These are phyloP conservation scores for Chrysosporium queenslandicum DNA, from an alignment of 2,329 filamentous ascomycete species.

Conservation along the genomic window DNA sequence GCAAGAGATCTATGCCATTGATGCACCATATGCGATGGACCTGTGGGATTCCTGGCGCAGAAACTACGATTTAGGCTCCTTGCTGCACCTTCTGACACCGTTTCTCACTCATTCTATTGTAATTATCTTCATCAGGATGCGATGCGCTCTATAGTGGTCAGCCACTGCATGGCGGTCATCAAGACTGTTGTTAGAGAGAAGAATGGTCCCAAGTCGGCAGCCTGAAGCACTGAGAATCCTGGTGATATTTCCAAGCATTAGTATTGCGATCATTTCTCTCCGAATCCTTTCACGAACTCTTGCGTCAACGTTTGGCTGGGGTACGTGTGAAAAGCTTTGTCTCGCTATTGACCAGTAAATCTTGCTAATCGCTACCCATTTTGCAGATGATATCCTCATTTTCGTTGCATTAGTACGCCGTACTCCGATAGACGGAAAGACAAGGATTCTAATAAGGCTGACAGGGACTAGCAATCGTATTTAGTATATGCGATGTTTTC, in stretches of 20 bases:
- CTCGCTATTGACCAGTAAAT: too few species aligned
- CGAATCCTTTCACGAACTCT: conserved; percentile 11
- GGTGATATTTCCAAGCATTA: conserved; percentile 12
- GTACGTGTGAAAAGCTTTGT: too few species aligned
- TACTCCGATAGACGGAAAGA: too few species aligned
- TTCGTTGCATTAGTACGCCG: conserved; percentile 9
- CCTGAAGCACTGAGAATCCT: conserved; percentile 5
- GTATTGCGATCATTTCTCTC: not conserved
- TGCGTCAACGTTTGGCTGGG: conserved; percentile 10
- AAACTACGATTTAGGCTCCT: too few species aligned
- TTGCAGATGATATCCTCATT: conserved; percentile 13
- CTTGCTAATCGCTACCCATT: not conserved
- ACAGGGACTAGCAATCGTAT: not conserved
- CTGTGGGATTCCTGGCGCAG: not conserved
- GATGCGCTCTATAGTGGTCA: not conserved
- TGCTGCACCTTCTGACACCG: not conserved
- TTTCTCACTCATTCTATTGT: not conserved
- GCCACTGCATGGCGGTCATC: not conserved
- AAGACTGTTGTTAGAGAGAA: not conserved
- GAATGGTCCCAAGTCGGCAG: conserved; percentile 2
- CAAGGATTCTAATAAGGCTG: not conserved
- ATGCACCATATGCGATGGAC: not conserved
- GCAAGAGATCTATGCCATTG: not conserved
- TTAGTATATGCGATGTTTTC: not conserved
- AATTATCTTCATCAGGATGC: not conserved